A percentile compares a stretch with the other conserved stretches of the same genome.
These are phyloP conservation scores for Hypsizygus marmoreus DNA, from an alignment of 768 basidiomycete genomes.

Conservation along the genomic window DNA sequence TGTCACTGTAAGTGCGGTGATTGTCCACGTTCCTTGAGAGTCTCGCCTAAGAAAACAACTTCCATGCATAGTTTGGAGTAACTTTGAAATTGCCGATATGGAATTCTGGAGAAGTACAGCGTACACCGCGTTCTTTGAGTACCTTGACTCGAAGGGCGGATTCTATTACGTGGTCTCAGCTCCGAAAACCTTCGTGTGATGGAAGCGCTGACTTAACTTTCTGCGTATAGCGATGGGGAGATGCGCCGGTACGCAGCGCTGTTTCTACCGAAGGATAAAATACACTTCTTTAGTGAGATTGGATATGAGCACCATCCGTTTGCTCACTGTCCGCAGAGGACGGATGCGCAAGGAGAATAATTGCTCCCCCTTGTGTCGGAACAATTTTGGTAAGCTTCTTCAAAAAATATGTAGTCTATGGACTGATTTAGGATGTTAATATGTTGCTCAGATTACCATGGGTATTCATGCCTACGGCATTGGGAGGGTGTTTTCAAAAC, in stretches of 20 bases:
- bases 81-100: conserved; percentile 75
- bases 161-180: conserved; percentile 56
- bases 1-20: conserved; percentile 79
- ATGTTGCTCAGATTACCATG: not conserved
- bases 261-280: conserved; percentile 64
- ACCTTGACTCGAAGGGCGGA: conserved; percentile 60
- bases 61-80: conserved; percentile 50
- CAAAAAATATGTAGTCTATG: not conserved
- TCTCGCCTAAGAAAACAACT: not conserved
- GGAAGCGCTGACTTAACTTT: too few relatives aligned
- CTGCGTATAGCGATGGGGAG: conserved; percentile 80
- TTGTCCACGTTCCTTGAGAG: conserved; percentile 35
- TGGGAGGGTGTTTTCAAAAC: too few relatives aligned
- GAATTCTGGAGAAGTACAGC: conserved; percentile 65
- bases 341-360: conserved; percentile 45
- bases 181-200: too few relatives aligned
- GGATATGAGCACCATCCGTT: conserved; percentile 79
- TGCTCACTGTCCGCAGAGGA: conserved; percentile 61
- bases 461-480: not conserved
- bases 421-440: not conserved
- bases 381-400: conserved; percentile 56
- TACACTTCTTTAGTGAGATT: conserved; percentile 81
- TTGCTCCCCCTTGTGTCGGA: conserved; percentile 64
- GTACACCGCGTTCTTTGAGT: conserved; percentile 65
- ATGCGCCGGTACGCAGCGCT: conserved; percentile 82